phyloP scores from a whole-genome alignment of 192 early-diverging fungal species.

The Coemansia reversa region DNA sequence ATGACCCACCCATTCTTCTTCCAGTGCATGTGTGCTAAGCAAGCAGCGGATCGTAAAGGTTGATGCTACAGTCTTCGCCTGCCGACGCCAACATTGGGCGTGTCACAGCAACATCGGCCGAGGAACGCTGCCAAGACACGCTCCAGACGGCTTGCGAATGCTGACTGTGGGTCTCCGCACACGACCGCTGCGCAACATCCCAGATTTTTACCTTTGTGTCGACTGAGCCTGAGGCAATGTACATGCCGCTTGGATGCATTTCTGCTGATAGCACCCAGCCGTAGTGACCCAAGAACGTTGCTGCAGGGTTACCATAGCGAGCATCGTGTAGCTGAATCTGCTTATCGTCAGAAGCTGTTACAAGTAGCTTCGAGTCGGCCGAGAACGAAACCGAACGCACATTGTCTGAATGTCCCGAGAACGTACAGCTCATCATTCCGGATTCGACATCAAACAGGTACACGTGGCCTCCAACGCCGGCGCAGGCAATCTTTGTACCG shows the following conservation, averaged over 20 bases:
- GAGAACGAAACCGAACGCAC: slow-evolving; percentile 51
- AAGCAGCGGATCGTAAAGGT: slow-evolving; percentile 47
- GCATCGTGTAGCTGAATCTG: slow-evolving; percentile 51
- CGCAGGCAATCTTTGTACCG: slow-evolving; percentile 39
- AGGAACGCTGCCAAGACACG: slow-evolving; percentile 47
- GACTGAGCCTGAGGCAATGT: slow-evolving; percentile 49
- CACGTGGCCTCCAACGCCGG: slow-evolving; percentile 33
- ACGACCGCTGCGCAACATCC: slow-evolving; percentile 45
- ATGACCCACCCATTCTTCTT: too few species aligned
- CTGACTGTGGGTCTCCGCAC: slow-evolving; percentile 43
- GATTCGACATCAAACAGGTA: slow-evolving; percentile 44
- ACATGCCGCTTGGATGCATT: slow-evolving; percentile 39
- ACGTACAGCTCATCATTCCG: slow-evolving; percentile 33
- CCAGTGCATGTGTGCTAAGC: slow-evolving; percentile 21
- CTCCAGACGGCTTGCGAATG: slow-evolving; percentile 47
- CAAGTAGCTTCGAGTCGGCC: slow-evolving; percentile 38
- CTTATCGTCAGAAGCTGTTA: slow-evolving; percentile 49
- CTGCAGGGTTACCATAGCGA: slow-evolving; percentile 34
- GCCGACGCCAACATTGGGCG: slow-evolving; percentile 50
- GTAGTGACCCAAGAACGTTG: slow-evolving; percentile 42
- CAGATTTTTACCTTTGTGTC: slow-evolving; percentile 55
- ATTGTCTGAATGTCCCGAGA: slow-evolving; percentile 49
- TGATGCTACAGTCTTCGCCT: slow-evolving; percentile 44
- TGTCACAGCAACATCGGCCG: slow-evolving; percentile 23
- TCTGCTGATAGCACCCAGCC: slow-evolving; percentile 51